Percentiles rank a stretch among this genome's conserved stretches.
Evolutionary conservation across 768 basidiomycete genomes (phyloP).

Genomic region (Rhizopogon vesiculosus): DNA sequence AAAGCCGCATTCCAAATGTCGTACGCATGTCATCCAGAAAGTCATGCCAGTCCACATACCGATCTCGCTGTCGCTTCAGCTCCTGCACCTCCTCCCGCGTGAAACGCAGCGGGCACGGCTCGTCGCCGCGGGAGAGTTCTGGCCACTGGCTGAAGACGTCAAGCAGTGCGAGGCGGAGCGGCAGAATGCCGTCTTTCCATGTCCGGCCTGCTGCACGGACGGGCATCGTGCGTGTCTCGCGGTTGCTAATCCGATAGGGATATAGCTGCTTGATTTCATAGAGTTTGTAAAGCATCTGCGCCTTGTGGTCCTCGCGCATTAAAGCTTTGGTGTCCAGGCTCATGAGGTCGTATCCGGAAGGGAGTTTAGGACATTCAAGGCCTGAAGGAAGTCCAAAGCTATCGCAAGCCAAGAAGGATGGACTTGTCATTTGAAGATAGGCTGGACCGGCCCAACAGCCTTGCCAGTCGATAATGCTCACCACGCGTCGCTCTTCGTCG

Average conservation of each 20-base stretch:
- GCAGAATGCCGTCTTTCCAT: conserved; percentile 13
- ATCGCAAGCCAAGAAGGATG: conserved; percentile 7
- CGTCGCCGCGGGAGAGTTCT: conserved; percentile 5
- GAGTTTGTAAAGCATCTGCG: conserved; percentile 12
- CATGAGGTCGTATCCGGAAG: conserved; percentile 7
- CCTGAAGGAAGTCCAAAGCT: conserved; percentile 3
- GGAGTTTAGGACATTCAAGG: conserved; percentile 11
- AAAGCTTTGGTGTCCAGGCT: conserved; percentile 4
- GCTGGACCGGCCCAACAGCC: conserved; percentile 13
- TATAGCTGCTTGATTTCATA: conserved; percentile 13
- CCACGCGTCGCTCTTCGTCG: conserved; percentile 11
- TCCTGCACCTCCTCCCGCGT: conserved; percentile 9
- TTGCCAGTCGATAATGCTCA: conserved; percentile 28
- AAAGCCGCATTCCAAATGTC: conserved; percentile 10
- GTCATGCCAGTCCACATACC: conserved; percentile 12
- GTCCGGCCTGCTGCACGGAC: conserved; percentile 12
- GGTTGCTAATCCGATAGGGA: conserved; percentile 8
- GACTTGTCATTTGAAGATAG: conserved; percentile 10
- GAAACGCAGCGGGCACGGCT: conserved; percentile 11
- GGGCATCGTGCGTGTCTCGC: conserved; percentile 9
- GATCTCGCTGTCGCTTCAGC: conserved; percentile 8
- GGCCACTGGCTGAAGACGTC: conserved; percentile 8
- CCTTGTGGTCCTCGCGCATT: conserved; percentile 8
- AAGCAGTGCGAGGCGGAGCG: conserved; percentile 10
- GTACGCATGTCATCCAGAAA: conserved; percentile 10